These are phyloP conservation scores for Calycina herbarum DNA, from an alignment of 2,329 filamentous ascomycete species.

Conservation along the genomic window DNA sequence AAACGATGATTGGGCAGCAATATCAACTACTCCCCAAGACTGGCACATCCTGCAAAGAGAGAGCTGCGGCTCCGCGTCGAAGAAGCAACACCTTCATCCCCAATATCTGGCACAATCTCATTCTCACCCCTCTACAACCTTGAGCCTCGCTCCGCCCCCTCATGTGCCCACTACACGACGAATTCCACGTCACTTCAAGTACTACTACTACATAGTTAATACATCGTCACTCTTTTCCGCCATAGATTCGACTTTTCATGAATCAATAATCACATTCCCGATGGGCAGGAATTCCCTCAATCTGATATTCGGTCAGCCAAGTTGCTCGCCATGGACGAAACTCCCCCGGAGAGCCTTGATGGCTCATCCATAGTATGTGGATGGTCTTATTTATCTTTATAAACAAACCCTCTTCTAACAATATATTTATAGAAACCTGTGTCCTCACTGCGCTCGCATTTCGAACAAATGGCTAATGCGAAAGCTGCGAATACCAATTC, in stretches of 20 bases:
- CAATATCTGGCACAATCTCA: constrained; percentile 7
- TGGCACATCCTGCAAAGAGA: background rate
- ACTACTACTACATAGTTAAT: background rate
- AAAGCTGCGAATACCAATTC: constrained; percentile 40
- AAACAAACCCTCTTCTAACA: constrained; percentile 14
- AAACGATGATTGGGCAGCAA: constrained; percentile 8
- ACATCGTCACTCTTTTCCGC: background rate
- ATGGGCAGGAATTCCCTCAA: constrained; percentile 27
- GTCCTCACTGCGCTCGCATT: constrained; percentile 76
- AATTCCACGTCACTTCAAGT: constrained; percentile 12
- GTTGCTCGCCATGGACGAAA: constrained; percentile 43
- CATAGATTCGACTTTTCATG: constrained; percentile 16
- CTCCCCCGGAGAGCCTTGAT: constrained; percentile 63
- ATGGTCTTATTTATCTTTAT: background rate
- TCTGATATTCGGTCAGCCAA: constrained; percentile 18
- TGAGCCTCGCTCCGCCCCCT: constrained; percentile 18
- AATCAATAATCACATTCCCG: constrained; percentile 19
- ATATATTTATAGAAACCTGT: constrained; percentile 66
- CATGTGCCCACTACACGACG: constrained; percentile 14
- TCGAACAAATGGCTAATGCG: constrained; percentile 70
- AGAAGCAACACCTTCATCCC: background rate
- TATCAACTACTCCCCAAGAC: constrained; percentile 2
- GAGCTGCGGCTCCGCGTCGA: constrained; percentile 6
- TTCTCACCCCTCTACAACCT: constrained; percentile 17
- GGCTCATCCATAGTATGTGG: constrained; percentile 67